Percentiles rank a stretch among this genome's conserved stretches.
Evolutionary conservation across 2,329 filamentous ascomycete genomes (phyloP).

Genomic region (Xylaria sp.): DNA sequence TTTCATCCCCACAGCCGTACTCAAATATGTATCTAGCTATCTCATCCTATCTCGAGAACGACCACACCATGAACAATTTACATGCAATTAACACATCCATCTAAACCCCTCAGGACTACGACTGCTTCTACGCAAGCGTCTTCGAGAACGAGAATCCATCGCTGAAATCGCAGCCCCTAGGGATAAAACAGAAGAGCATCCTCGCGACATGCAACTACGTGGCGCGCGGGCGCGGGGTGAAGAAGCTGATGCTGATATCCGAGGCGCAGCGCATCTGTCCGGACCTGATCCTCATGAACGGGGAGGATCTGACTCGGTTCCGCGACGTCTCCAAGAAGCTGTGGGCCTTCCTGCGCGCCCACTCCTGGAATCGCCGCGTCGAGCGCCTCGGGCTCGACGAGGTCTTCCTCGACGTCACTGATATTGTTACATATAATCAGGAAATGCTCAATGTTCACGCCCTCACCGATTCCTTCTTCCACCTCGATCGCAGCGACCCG

Average conservation of each 20-base stretch:
- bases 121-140: conserved; percentile 95
- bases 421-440: conserved; percentile 85
- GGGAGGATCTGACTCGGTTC: conserved; percentile 87
- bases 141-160: conserved; percentile 83
- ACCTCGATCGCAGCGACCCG: conserved; percentile 76
- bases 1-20: neutral
- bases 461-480: conserved; percentile 79
- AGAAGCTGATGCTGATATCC: conserved; percentile 85
- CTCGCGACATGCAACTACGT: conserved; percentile 95
- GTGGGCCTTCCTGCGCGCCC: conserved; percentile 75
- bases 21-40: too few relatives aligned
- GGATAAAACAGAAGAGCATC: conserved; percentile 93
- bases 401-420: conserved; percentile 85
- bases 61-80: neutral
- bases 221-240: conserved; percentile 76
- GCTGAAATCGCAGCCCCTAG: conserved; percentile 78
- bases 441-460: conserved; percentile 74
- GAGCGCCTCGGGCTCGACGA: conserved; percentile 93
- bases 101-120: conserved; percentile 68
- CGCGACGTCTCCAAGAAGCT: conserved; percentile 85
- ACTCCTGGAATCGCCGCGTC: conserved; percentile 80
- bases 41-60: too few relatives aligned
- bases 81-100: neutral
- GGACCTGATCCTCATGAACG: conserved; percentile 84
- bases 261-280: conserved; percentile 85